phyloP scores from a whole-genome alignment of 192 early-diverging fungal genomes.

The Lobosporangium transversale region DNA sequence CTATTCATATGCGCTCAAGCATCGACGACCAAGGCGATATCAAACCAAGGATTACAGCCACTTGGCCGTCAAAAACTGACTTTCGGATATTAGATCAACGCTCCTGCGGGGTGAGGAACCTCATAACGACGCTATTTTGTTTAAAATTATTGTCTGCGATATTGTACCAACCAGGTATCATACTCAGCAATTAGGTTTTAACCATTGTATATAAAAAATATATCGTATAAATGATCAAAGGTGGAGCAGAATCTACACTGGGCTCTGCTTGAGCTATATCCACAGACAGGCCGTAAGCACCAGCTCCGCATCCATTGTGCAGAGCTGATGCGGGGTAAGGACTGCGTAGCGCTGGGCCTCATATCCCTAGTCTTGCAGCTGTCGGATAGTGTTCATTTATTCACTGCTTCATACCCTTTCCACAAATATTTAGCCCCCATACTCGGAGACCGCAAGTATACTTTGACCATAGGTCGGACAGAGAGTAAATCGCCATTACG shows the following conservation, averaged over 20 bases:
- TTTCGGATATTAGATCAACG: constrained; percentile 5
- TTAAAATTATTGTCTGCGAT: too few species aligned
- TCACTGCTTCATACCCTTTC: background rate
- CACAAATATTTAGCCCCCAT: constrained; percentile 15
- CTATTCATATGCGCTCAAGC: constrained; percentile 3
- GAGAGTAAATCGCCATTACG: background rate
- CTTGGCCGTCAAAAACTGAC: constrained; percentile 18
- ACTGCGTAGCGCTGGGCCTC: background rate
- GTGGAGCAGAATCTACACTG: too few species aligned
- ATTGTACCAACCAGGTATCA: too few species aligned
- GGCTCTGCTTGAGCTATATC: constrained; percentile 16
- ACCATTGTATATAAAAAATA: too few species aligned
- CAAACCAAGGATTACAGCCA: background rate
- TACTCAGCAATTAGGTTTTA: background rate
- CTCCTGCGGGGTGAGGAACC: too few species aligned
- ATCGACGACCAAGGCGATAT: background rate
- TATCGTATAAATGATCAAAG: too few species aligned
- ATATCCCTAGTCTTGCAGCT: background rate
- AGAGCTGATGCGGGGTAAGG: constrained; percentile 20
- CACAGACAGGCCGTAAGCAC: constrained; percentile 37
- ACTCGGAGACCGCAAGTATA: constrained; percentile 24
- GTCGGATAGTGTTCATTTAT: background rate
- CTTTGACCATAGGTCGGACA: background rate
- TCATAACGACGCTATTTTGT: too few species aligned
- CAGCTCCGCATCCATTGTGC: constrained; percentile 40